Evolutionary conservation across 2,329 filamentous ascomycete genomes (phyloP), one percentile per base, ranked within the genome.

Genomic region (Sclerotinia sclerotiorum): DNA sequence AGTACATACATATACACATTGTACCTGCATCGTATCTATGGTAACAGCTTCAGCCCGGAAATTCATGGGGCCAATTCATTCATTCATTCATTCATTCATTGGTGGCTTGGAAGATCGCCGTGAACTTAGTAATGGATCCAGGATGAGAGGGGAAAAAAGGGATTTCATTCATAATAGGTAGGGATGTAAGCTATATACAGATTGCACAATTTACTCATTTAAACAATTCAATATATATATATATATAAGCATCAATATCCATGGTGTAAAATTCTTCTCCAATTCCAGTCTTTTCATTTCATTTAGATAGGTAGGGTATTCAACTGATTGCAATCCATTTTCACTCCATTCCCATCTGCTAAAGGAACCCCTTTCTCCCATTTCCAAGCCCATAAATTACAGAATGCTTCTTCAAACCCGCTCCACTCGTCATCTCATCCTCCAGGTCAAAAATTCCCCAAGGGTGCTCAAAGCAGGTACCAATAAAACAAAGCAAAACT

Each of bases 331-430:
- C 32, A 42, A 46, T n/a, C n/a, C 35, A 15, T 44, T 55, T 3
- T 24, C 32, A 55, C n/a, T 54, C 32, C 44, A n/a, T 32, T 29
- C n/a, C 21, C 35, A 42, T 52, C 48, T 29, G 6, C 27, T 7
- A 5, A 32, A 39, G 10, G 62, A 35, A 29, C 65, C 49, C 51
- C 21, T 19, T 67, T 46, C 35, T 24, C 24, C 48, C n/a, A n/a
- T 56, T 24, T 24, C 19, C 42, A 21, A 44, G 52, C 32, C 21
- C 32, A 46, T 65, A 68, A 65, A 68, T 68, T 68, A 68, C 66
- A 68, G 24, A 56, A 56, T 68, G 44, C 11, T 3, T 35, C 19
- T 68, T 39, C 55, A 42, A n/a, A 32, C 51, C 48, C 35, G 19
- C 32, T 44, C 15, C 49, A 27, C 27, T 24, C 27, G 24, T 44